phyloP scores from a whole-genome alignment of 164 flowering plant species.

The Aristolochia fimbriata region DNA sequence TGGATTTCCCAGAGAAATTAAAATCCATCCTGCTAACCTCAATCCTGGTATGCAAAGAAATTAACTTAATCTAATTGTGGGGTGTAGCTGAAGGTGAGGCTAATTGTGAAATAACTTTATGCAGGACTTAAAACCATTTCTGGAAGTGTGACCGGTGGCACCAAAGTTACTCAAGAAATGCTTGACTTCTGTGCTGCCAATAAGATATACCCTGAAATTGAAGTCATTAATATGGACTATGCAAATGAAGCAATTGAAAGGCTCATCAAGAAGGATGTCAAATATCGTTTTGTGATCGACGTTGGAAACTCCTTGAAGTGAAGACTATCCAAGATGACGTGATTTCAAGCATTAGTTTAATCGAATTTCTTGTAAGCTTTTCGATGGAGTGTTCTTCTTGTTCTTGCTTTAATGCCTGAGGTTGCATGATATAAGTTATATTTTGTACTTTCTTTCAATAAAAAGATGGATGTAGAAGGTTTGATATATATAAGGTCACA shows the following conservation, averaged over 20 bases:
- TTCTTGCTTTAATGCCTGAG: too few species aligned
- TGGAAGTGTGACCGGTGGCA: conserved; percentile 72
- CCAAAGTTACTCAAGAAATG: conserved; percentile 73
- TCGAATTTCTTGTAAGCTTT: too few species aligned
- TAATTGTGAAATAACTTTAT: not conserved
- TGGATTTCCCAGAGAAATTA: conserved; percentile 74
- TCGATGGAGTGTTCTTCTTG: too few species aligned
- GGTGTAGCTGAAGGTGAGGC: too few species aligned
- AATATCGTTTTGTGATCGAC: conserved; percentile 84
- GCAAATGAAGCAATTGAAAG: conserved; percentile 82
- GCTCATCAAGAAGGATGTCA: conserved; percentile 64
- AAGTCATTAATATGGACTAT: conserved; percentile 63
- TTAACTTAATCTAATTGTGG: too few species aligned
- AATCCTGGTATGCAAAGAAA: conserved; percentile 27
- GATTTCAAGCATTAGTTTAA: too few species aligned
- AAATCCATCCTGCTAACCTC: conserved; percentile 61
- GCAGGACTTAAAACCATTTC: conserved; percentile 55
- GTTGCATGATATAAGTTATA: too few species aligned
- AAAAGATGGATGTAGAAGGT: too few species aligned
- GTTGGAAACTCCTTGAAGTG: conserved; percentile 58
- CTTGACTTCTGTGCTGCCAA: conserved; percentile 70
- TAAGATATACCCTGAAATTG: conserved; percentile 61
- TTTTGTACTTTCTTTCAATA: too few species aligned
- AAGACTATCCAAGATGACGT: conserved; percentile 2
- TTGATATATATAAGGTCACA: too few species aligned